phyloP scores from a whole-genome alignment of 345 rosid genomes.

The Eucalyptus curtisii region DNA sequence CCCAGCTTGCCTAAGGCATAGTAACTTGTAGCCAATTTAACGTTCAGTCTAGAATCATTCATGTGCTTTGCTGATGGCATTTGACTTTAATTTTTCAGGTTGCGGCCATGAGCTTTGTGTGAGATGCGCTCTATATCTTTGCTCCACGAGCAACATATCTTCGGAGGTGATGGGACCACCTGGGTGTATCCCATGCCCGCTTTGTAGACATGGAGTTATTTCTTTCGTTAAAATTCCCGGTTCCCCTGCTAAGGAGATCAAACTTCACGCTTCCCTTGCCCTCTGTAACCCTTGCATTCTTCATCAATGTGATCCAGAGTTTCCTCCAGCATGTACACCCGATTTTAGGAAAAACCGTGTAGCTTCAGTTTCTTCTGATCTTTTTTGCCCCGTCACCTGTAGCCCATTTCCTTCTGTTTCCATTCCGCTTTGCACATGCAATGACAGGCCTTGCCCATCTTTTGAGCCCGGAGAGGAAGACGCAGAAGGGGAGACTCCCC shows the following conservation, averaged over 20 bases:
- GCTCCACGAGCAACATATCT: conserved; percentile 69
- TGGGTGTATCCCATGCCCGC: conserved; percentile 95
- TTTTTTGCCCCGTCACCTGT: conserved; percentile 84
- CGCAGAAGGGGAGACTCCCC: conserved; percentile 33
- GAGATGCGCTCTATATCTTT: conserved; percentile 88
- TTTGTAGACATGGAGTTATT: conserved; percentile 81
- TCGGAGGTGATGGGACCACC: conserved; percentile 54
- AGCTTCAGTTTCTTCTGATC: conserved; percentile 74
- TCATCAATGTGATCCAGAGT: conserved; percentile 47
- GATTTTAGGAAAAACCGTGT: conserved; percentile 59
- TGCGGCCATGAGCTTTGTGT: conserved; percentile 93
- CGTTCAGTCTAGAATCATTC: not conserved
- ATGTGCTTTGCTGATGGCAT: not conserved
- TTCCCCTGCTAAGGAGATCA: conserved; percentile 51
- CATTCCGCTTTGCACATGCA: conserved; percentile 83
- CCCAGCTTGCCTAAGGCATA: not conserved
- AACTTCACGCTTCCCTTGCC: conserved; percentile 59
- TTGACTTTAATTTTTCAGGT: conserved; percentile 32
- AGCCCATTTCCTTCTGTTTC: conserved; percentile 90
- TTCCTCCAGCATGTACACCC: conserved; percentile 45
- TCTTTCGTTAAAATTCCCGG: conserved; percentile 62
- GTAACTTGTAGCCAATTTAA: not conserved
- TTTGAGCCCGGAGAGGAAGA: conserved; percentile 55
- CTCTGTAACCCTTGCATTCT: conserved; percentile 93
- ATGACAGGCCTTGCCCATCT: conserved; percentile 71